These are phyloP conservation scores for Yarrowia sp. DNA, from an alignment of 805 yeast genomes.

Conservation along the genomic window DNA sequence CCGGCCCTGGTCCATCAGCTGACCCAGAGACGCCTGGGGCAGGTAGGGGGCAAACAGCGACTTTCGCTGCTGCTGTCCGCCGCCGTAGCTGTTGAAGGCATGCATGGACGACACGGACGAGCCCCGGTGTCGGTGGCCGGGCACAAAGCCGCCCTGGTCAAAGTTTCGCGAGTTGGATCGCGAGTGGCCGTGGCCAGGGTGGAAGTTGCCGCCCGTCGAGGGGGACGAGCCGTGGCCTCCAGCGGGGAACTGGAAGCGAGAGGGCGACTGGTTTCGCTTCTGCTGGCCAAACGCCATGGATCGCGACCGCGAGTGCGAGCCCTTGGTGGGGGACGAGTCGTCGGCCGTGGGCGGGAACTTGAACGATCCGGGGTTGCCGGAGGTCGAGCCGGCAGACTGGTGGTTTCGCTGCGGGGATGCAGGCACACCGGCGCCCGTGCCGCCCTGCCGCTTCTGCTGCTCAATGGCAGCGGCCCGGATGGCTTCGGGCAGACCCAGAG, in stretches of 20 bases:
- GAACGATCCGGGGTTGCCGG: slow-evolving; percentile 40
- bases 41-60: slow-evolving; percentile 95
- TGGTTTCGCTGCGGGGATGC: slow-evolving; percentile 39
- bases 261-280: slow-evolving; percentile 51
- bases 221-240: slow-evolving; percentile 34
- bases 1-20: slow-evolving; percentile 84
- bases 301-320: slow-evolving; percentile 15
- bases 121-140: slow-evolving; percentile 75
- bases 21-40: slow-evolving; percentile 92
- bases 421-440: slow-evolving; percentile 36
- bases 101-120: slow-evolving; percentile 60
- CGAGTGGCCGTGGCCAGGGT: slow-evolving; percentile 57
- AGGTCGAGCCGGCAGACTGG: slow-evolving; percentile 3
- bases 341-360: slow-evolving; percentile 46
- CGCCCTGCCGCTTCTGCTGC: slow-evolving; percentile 62
- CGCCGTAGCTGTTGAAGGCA: slow-evolving; percentile 45
- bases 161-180: slow-evolving; percentile 49
- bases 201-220: slow-evolving; percentile 41
- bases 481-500: slow-evolving; percentile 90
- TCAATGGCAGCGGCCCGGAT: slow-evolving; percentile 95
- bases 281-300: slow-evolving; percentile 28
- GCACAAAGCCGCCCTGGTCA: slow-evolving; percentile 57
- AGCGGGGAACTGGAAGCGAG: slow-evolving; percentile 71
- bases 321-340: slow-evolving; percentile 37
- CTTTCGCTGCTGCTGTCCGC: slow-evolving; percentile 52